Base-by-base conservation (phyloP, 768 basidiomycete genomes). In the Krasilnikovozyma curviuscula region DNA sequence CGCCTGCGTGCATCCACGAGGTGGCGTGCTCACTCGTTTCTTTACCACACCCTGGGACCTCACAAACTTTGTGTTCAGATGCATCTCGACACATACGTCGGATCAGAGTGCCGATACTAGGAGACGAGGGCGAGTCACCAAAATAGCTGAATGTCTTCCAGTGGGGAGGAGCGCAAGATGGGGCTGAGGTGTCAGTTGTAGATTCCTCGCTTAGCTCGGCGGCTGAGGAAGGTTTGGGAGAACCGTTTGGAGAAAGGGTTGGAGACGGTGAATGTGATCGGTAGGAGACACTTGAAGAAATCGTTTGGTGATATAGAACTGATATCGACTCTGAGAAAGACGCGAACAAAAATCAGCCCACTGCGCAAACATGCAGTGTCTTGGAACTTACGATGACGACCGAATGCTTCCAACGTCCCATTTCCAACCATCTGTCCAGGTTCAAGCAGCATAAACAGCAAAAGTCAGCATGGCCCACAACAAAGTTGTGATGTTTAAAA, bases 1-100 rank as follows among this genome's bases (percentile, higher is more conserved):
- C 44, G 2, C 50, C 50, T 16, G 28, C 44, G 18, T 52, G 50
- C 30, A 52, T 39, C 50, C 50, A 52, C 14, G 32, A 34, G 10
- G 37, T 40, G 33, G 24, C 19, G 16, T 49, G 48, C 5, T 49
- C 40, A 3, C 33, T 41, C 4, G 28, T 27, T 1, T 14, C n/a
- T 13, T 24, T 7, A 2, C 16, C 13, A n/a, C 48, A 49, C 23
- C 40, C 48, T 6, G 9, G 12, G 7, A 21, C 31, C 25, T 21
- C 32, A 31, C 48, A 49, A 27, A 28, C n/a, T 5, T 28, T 23
- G n/a, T n/a, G n/a, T n/a, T n/a, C n/a, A n/a, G n/a, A n/a, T n/a
- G n/a, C n/a, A n/a, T n/a, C n/a, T 18, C 37, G 37, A 39, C 8
- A 18, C 37, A 18, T 39, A 23, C 7, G 37, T 7, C 37, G 37